Evolutionary conservation across 805 yeast species (phyloP).

Genomic region (Saturnispora hagleri): DNA sequence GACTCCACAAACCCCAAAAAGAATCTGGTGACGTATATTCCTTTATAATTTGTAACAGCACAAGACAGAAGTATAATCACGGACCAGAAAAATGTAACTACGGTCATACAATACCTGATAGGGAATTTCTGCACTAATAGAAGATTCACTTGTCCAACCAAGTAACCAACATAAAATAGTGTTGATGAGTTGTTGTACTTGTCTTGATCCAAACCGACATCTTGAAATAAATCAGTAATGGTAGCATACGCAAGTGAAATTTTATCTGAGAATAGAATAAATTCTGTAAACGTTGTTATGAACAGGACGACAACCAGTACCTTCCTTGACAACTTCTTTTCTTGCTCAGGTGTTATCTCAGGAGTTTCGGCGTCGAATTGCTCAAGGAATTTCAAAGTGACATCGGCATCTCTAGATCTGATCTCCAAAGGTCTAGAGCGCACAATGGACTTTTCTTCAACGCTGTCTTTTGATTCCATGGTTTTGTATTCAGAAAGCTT

Average conservation of each 20-base stretch:
- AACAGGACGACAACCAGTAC: slow-evolving; percentile 20
- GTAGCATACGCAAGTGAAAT: slow-evolving; percentile 34
- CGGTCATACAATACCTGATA: slow-evolving; percentile 31
- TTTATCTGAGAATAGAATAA: slow-evolving; percentile 32
- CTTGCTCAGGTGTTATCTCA: slow-evolving; percentile 17
- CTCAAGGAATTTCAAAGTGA: slow-evolving; percentile 21
- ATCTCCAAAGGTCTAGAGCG: neutral
- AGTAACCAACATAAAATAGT: slow-evolving; percentile 43
- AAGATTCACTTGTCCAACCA: slow-evolving; percentile 37
- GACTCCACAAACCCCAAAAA: slow-evolving; percentile 44
- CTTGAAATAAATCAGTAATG: slow-evolving; percentile 36
- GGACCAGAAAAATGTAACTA: slow-evolving; percentile 36
- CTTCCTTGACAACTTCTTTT: slow-evolving; percentile 14
- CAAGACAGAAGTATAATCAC: slow-evolving; percentile 37
- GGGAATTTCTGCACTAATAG: slow-evolving; percentile 37
- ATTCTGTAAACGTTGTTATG: slow-evolving; percentile 18
- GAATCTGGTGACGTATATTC: slow-evolving; percentile 39
- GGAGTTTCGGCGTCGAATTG: slow-evolving; percentile 15
- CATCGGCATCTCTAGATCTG: slow-evolving; percentile 22
- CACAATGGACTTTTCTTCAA: neutral
- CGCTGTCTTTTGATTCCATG: neutral
- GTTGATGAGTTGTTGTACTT: slow-evolving; percentile 42
- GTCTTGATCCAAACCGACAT: slow-evolving; percentile 34
- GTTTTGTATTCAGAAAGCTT: neutral
- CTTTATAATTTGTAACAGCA: slow-evolving; percentile 36